These are phyloP conservation scores for Chaetomium cochliodes DNA, from an alignment of 495 filamentous ascomycete species.

Conservation along the genomic window DNA sequence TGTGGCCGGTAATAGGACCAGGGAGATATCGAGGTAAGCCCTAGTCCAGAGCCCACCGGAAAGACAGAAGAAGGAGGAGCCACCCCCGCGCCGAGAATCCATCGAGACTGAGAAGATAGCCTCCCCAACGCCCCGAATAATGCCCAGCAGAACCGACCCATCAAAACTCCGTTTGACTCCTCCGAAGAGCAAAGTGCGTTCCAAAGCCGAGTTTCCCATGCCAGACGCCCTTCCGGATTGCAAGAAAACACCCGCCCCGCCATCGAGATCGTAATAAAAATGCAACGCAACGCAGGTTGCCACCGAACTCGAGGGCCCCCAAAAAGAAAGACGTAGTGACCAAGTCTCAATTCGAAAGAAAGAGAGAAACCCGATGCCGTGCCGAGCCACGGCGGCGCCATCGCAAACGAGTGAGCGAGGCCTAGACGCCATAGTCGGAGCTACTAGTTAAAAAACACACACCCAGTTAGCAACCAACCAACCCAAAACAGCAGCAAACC, in stretches of 20 bases:
- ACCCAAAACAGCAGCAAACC: background rate
- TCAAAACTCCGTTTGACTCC: constrained; percentile 8
- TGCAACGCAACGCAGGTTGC: background rate
- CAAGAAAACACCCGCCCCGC: background rate
- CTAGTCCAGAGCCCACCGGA: background rate
- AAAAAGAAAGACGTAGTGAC: background rate
- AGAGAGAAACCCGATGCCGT: background rate
- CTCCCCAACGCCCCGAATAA: background rate
- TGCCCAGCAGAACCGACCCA: background rate
- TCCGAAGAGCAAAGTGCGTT: constrained; percentile 12
- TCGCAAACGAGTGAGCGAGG: background rate
- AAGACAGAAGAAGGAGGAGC: background rate
- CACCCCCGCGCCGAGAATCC: background rate
- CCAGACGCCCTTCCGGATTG: background rate
- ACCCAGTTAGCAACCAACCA: background rate
- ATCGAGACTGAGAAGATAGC: background rate
- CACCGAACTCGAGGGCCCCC: background rate
- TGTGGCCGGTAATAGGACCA: background rate
- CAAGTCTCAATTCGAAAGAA: too few relatives aligned
- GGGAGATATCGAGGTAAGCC: background rate
- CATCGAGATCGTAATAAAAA: background rate
- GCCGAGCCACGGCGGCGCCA: too few relatives aligned
- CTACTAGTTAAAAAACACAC: background rate
- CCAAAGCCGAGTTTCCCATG: background rate
- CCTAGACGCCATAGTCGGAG: background rate